A percentile compares a stretch with the other conserved stretches of the same genome.
phyloP scores from a whole-genome alignment of 768 basidiomycete genomes.

The Phanerodontia chrysosporium region DNA sequence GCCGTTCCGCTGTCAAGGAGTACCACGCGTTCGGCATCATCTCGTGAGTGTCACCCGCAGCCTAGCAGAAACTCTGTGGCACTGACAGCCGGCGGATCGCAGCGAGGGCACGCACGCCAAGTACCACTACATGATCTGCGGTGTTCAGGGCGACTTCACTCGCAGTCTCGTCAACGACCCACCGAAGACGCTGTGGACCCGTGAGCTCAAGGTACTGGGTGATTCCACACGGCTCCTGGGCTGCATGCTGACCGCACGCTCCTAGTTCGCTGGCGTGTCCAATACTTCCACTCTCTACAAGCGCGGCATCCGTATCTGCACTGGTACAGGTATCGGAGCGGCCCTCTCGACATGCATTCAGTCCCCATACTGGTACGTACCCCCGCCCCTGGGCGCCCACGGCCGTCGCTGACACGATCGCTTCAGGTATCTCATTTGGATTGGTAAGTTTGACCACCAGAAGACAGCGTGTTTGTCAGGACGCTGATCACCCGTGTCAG shows the following conservation, averaged over 20 bases:
- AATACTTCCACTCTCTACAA: constrained; percentile 79
- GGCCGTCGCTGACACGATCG: neutral
- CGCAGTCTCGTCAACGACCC: constrained; percentile 64
- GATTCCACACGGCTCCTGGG: constrained; percentile 2
- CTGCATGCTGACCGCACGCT: neutral
- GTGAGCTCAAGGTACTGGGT: constrained; percentile 61
- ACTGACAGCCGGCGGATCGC: constrained; percentile 5
- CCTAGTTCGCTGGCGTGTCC: constrained; percentile 71
- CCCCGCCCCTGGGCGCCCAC: neutral
- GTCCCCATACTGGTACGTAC: constrained; percentile 59
- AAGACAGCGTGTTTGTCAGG: constrained; percentile 12
- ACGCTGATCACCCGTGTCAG: constrained; percentile 30
- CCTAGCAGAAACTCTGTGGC: neutral
- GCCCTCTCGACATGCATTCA: constrained; percentile 78
- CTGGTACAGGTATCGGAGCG: constrained; percentile 78
- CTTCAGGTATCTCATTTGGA: constrained; percentile 75
- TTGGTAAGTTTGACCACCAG: constrained; percentile 38
- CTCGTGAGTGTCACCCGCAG: constrained; percentile 44
- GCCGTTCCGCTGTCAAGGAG: constrained; percentile 70
- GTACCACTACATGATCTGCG: constrained; percentile 78
- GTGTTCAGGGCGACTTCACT: constrained; percentile 77
- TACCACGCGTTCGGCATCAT: constrained; percentile 82
- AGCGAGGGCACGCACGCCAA: constrained; percentile 72
- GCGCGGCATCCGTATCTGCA: constrained; percentile 77
- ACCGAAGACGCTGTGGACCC: constrained; percentile 71